Evolutionary conservation across 2,329 filamentous ascomycete species (phyloP).

Genomic region (Calonectria fujianensis): DNA sequence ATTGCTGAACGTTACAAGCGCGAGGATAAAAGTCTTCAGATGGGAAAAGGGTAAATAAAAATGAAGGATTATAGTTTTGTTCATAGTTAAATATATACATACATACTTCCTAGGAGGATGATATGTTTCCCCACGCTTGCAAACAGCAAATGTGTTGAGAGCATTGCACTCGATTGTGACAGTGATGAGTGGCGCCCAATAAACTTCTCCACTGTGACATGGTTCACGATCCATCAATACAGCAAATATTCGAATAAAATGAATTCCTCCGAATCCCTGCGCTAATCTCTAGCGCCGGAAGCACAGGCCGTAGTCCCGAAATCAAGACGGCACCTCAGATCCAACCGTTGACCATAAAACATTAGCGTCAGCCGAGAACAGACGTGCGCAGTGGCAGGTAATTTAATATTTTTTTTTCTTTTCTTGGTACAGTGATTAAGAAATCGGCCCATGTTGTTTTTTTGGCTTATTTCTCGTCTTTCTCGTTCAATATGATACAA

Average conservation of each 20-base stretch:
- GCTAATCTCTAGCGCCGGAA: slow-evolving; percentile 6
- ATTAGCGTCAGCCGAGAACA: neutral
- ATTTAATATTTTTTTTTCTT: neutral
- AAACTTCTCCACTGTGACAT: neutral
- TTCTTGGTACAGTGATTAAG: neutral
- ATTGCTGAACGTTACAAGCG: neutral
- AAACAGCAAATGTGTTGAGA: neutral
- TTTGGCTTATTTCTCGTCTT: too few species aligned
- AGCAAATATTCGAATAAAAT: neutral
- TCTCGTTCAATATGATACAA: neutral
- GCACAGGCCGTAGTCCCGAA: neutral
- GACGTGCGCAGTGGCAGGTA: neutral
- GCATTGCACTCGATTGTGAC: neutral
- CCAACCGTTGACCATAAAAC: neutral
- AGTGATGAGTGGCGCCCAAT: neutral
- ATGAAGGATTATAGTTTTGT: neutral
- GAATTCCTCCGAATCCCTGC: slow-evolving; percentile 35
- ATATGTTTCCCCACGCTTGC: neutral
- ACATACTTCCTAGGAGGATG: neutral
- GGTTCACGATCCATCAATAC: neutral
- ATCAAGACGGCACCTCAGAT: slow-evolving; percentile 37
- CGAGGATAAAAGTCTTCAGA: neutral
- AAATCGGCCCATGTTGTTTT: neutral
- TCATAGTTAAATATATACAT: neutral
- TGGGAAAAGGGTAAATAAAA: neutral